phyloP scores from a whole-genome alignment of 1,284 basidiomycete genomes.

The Apiotrichum gamsii region DNA sequence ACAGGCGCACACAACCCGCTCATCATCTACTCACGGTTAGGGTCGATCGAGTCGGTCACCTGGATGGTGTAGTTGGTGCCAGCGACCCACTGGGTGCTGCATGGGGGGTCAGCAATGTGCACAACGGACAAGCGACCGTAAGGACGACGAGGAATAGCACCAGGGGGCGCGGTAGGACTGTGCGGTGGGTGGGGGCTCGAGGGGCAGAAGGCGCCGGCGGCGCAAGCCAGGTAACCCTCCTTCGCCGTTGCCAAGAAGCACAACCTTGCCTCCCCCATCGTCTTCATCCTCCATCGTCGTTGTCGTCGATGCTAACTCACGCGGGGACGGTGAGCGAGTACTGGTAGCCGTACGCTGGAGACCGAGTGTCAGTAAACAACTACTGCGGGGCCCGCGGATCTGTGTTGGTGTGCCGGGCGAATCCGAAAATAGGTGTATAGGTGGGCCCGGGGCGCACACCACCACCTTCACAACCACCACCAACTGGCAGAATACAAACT shows the following conservation, averaged over 20 bases:
- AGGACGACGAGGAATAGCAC: background rate
- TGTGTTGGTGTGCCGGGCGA: too few relatives aligned
- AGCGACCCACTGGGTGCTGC: constrained; percentile 9
- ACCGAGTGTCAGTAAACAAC: background rate
- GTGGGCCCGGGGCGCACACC: too few relatives aligned
- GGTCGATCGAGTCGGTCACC: constrained; percentile 57
- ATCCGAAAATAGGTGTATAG: too few relatives aligned
- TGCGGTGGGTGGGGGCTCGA: background rate
- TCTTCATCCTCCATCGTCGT: too few relatives aligned
- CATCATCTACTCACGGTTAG: too few relatives aligned
- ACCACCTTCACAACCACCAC: too few relatives aligned
- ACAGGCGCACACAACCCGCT: too few relatives aligned
- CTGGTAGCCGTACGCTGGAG: constrained; percentile 1
- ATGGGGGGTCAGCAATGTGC: background rate
- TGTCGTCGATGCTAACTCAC: background rate
- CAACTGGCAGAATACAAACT: too few relatives aligned
- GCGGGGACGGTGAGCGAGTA: background rate
- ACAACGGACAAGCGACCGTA: background rate
- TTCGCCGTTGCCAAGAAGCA: too few relatives aligned
- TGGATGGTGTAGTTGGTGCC: constrained; percentile 54
- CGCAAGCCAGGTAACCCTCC: too few relatives aligned
- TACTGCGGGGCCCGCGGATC: background rate
- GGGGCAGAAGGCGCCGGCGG: background rate
- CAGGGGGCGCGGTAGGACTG: background rate
- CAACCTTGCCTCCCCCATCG: too few relatives aligned